Evolutionary conservation across 2,329 filamentous ascomycete genomes (phyloP), one percentile per base, ranked within the genome.

Genomic region (Ophiocordyceps australis): DNA sequence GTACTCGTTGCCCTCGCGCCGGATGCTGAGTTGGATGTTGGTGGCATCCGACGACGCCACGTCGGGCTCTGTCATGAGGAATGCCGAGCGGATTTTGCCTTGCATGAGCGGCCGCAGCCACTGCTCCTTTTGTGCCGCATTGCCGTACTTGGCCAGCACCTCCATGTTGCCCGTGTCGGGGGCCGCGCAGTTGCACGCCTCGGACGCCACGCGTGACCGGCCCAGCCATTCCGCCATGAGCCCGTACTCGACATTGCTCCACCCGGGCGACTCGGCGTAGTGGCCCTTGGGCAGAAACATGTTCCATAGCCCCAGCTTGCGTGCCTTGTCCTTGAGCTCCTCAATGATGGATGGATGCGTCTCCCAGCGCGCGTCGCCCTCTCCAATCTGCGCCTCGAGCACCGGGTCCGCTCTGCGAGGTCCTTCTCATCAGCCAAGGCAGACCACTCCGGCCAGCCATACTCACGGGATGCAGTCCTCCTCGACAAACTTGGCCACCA

Each of bases 91-190:
- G 38, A 92, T 91, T 57, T 81, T 62, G 37, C 83, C 83, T 6
- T 82, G 70, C 52, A 93, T 65, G 40, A 93, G 57, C 5, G 82
- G 83, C 38, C 61, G 65, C 28, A 93, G 60, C 83, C 83, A 93
- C 47, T 76, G 49, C 39, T 68, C 63, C 66, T 93, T 92, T 56
- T 93, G 82, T 25, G 65, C 71, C 9, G 79, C 79, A 38, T 73
- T 85, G 36, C 81, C 83, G 47, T 92, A 93, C 57, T 86, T 89
- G 44, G 83, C 83, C 38, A 93, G 49, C 14, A 93, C 83, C 49
- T 93, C 83, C 82, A 93, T 93, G 53, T 93, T 93, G 25, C 83
- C 83, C 4, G 85, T 93, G 50, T 93, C 83, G 3, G 85, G 83
- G 4, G 83, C 83, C 19, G 83, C 66, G 54, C 83, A 92, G 54